A percentile compares a stretch with the other conserved stretches of the same genome.
phyloP scores from a whole-genome alignment of 2,329 filamentous ascomycete species.

The Trichophaea hybrida region DNA sequence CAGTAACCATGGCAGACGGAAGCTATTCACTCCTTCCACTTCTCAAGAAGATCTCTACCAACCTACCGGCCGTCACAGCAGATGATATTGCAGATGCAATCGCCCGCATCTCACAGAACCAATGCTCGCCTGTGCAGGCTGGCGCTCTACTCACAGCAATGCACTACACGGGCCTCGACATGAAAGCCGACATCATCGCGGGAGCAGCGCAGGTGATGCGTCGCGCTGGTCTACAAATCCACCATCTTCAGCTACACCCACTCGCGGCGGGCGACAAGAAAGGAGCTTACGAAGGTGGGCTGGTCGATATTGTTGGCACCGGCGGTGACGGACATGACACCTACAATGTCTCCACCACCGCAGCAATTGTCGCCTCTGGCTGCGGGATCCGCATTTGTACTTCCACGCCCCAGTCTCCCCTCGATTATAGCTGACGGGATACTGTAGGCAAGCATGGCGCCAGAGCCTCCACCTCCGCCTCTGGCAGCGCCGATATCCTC shows the following conservation, averaged over 20 bases:
- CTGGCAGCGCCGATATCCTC: conserved; percentile 84
- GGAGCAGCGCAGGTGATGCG: conserved; percentile 76
- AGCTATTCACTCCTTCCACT: conserved; percentile 35
- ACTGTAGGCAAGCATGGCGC: conserved; percentile 83
- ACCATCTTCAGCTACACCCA: conserved; percentile 43
- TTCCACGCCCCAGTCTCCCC: neutral
- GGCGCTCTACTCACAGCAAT: conserved; percentile 77
- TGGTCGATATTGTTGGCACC: conserved; percentile 91
- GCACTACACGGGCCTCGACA: conserved; percentile 79
- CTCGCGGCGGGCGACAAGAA: conserved; percentile 21
- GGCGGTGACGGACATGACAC: conserved; percentile 94
- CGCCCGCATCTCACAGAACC: conserved; percentile 79
- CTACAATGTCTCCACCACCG: conserved; percentile 94
- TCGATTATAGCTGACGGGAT: conserved; percentile 32
- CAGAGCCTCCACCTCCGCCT: conserved; percentile 85
- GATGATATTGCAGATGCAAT: conserved; percentile 81
- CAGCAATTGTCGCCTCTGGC: conserved; percentile 81
- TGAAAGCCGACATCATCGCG: conserved; percentile 69
- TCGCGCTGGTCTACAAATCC: conserved; percentile 57
- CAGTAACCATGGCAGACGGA: neutral
- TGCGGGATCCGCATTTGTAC: conserved; percentile 34
- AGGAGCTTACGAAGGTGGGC: conserved; percentile 11
- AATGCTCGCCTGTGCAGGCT: conserved; percentile 74
- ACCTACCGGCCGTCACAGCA: conserved; percentile 45
- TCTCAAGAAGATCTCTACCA: conserved; percentile 36